Evolutionary conservation across 768 basidiomycete genomes (phyloP).

Genomic region (Phanerodontia chrysosporium): DNA sequence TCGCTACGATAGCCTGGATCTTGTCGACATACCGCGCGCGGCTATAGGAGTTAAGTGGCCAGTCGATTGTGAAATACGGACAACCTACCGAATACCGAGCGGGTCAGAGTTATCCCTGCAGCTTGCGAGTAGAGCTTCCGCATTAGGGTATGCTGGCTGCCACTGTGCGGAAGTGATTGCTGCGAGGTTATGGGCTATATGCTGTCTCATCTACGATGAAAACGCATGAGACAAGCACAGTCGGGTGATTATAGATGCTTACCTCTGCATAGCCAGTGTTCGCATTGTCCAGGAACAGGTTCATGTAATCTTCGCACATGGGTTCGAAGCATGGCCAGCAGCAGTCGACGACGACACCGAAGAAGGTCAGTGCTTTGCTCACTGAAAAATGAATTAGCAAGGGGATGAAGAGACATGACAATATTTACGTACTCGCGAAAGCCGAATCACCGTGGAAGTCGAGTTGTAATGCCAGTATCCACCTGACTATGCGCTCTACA

Average conservation of each 20-base stretch:
- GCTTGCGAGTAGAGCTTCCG: constrained; percentile 49
- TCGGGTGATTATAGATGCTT: no score
- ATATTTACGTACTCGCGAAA: constrained; percentile 62
- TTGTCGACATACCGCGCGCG: constrained; percentile 51
- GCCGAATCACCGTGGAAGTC: constrained; percentile 86
- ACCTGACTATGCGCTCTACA: constrained; percentile 65
- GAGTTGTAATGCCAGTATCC: constrained; percentile 69
- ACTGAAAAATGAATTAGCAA: constrained; percentile 39
- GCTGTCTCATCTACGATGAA: constrained; percentile 69
- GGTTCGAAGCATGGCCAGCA: constrained; percentile 65
- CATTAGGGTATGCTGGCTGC: constrained; percentile 61
- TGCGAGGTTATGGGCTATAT: constrained; percentile 64
- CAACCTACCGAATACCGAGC: constrained; percentile 51
- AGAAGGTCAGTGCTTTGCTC: constrained; percentile 66
- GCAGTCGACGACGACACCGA: constrained; percentile 63
- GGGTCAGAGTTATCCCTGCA: constrained; percentile 53
- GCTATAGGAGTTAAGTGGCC: constrained; percentile 29
- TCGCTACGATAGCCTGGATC: constrained; percentile 50
- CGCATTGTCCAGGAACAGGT: constrained; percentile 69
- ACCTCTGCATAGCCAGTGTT: constrained; percentile 87
- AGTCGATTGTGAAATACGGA: background rate
- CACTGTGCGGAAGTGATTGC: constrained; percentile 57
- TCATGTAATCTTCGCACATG: constrained; percentile 62
- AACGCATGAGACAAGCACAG: no score
- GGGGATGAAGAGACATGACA: background rate